phyloP scores from a whole-genome alignment of 1,139 yeast genomes.

The Protomyces pachydermus region DNA sequence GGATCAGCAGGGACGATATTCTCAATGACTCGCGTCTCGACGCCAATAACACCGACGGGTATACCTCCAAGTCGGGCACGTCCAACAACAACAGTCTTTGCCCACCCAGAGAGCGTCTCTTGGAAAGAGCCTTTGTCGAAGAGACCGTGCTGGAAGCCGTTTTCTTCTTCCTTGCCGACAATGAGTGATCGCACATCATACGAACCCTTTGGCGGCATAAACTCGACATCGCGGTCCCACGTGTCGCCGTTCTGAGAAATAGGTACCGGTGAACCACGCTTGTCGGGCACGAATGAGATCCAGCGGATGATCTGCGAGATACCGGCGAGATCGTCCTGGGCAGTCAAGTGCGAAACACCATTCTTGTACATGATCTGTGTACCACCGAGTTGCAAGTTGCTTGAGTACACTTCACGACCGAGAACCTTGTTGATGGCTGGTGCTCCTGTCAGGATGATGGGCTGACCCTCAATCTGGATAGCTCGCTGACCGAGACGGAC shows the following conservation, averaged over 20 bases:
- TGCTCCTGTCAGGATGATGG: conserved; percentile 96
- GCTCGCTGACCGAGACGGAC: conserved; percentile 98
- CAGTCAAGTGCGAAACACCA: conserved; percentile 97
- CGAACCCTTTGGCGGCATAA: conserved; percentile 65
- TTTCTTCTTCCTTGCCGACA: conserved; percentile 66
- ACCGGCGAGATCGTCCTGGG: conserved; percentile 92
- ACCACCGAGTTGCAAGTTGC: conserved; percentile 96
- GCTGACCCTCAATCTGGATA: conserved; percentile 97
- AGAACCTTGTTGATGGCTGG: conserved; percentile 94
- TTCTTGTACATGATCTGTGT: conserved; percentile 97
- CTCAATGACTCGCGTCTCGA: conserved; percentile 84
- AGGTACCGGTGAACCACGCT: conserved; percentile 86
- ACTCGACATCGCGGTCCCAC: conserved; percentile 93
- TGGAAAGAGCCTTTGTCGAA: conserved; percentile 91
- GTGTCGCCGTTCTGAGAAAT: conserved; percentile 67
- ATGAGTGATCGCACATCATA: conserved; percentile 96
- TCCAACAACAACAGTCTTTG: conserved; percentile 95
- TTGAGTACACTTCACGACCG: conserved; percentile 94
- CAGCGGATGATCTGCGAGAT: conserved; percentile 90
- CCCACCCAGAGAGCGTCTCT: conserved; percentile 98
- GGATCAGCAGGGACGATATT: conserved; percentile 95
- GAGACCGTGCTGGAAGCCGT: conserved; percentile 71
- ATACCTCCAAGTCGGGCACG: conserved; percentile 98
- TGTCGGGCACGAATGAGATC: conserved; percentile 94
- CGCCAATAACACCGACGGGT: conserved; percentile 96